These are phyloP conservation scores for Colletotrichum sp. DNA, from an alignment of 2,329 filamentous ascomycete species.

Conservation along the genomic window DNA sequence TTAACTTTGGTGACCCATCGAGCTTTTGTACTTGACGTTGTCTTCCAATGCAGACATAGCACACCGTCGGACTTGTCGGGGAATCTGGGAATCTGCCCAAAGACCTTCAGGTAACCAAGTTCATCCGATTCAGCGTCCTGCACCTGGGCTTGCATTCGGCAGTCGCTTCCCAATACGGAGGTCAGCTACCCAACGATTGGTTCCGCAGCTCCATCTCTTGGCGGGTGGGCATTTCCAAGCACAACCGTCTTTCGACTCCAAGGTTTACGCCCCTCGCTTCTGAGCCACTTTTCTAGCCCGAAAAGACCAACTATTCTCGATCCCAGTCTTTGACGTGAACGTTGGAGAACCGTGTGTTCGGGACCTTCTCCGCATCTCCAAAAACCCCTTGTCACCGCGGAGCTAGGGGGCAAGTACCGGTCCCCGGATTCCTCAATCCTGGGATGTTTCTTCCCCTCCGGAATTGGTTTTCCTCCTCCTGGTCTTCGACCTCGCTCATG, in stretches of 20 bases:
- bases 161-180: neutral
- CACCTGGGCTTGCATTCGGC: neutral
- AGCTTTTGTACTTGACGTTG: neutral
- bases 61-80: neutral
- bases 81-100: neutral
- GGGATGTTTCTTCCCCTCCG: neutral
- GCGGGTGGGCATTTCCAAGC: neutral
- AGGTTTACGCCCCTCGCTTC: neutral
- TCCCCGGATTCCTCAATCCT: neutral
- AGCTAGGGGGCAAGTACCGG: neutral
- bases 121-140: neutral
- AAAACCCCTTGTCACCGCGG: neutral
- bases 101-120: neutral
- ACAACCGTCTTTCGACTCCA: neutral
- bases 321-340: neutral
- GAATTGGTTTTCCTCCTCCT: neutral
- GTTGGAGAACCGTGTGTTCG: neutral
- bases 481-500: neutral
- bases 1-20: neutral
- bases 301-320: neutral
- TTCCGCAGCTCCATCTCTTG: neutral
- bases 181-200: neutral
- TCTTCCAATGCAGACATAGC: neutral
- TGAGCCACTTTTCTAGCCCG: neutral
- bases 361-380: neutral